phyloP scores from a whole-genome alignment of 2,329 filamentous ascomycete species.

The Sarocladiaceae sp. region DNA sequence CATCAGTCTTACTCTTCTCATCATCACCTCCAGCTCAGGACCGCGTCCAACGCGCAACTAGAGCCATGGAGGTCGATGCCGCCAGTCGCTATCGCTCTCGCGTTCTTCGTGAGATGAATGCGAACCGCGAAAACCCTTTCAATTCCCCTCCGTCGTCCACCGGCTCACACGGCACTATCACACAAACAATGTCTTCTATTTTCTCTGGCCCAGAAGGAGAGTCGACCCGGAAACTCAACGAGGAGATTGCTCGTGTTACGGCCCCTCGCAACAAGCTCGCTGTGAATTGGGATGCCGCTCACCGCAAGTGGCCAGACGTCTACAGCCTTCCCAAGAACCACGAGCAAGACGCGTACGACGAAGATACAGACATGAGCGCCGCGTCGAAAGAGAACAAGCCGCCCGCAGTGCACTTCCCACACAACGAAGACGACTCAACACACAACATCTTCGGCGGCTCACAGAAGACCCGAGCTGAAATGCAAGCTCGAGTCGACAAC shows the following conservation, averaged over 20 bases:
- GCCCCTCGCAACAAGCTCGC: conserved; percentile 31
- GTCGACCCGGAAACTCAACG: conserved; percentile 46
- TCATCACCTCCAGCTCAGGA: conserved; percentile 14
- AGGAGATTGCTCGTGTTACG: conserved; percentile 42
- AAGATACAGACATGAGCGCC: conserved; percentile 28
- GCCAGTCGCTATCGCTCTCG: conserved; percentile 40
- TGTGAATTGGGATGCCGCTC: conserved; percentile 40
- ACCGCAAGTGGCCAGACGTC: conserved; percentile 51
- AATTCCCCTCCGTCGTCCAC: conserved; percentile 56
- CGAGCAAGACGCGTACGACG: conserved; percentile 20
- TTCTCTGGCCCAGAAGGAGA: conserved; percentile 51
- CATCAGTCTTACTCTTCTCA: neutral
- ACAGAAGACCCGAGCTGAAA: conserved; percentile 41
- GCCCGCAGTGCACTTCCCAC: conserved; percentile 19
- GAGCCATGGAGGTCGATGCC: conserved; percentile 38
- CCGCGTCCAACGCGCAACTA: conserved; percentile 19
- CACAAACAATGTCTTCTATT: conserved; percentile 48
- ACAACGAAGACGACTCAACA: conserved; percentile 35
- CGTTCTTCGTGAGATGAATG: conserved; percentile 48
- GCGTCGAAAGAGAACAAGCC: conserved; percentile 44
- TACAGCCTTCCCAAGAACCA: conserved; percentile 35
- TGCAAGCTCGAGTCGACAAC: conserved; percentile 51
- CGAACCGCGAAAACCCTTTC: conserved; percentile 51
- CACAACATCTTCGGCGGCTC: conserved; percentile 35
- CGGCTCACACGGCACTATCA: conserved; percentile 53